Evolutionary conservation across 2,329 filamentous ascomycete genomes (phyloP).

Genomic region (Blastomyces emzantsi): DNA sequence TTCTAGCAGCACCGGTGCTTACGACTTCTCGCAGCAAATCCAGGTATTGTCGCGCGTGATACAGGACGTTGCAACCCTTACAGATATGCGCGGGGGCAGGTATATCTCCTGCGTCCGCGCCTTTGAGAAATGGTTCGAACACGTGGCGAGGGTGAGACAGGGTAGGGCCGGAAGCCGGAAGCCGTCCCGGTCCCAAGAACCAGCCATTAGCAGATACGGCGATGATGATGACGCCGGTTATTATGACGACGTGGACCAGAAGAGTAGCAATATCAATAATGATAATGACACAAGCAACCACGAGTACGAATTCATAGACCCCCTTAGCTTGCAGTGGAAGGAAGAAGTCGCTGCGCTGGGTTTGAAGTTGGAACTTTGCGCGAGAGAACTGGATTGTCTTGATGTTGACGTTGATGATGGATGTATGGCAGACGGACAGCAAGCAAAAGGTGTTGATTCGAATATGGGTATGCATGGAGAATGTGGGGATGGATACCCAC

Average conservation of each 20-base stretch:
- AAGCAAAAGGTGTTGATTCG: not conserved
- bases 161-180: constrained; percentile 13
- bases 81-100: constrained; percentile 20
- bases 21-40: constrained; percentile 30
- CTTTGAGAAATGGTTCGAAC: constrained; percentile 33
- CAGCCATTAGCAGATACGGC: not conserved
- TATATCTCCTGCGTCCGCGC: constrained; percentile 24
- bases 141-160: constrained; percentile 22
- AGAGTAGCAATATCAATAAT: not conserved
- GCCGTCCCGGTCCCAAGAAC: not conserved
- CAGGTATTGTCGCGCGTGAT: constrained; percentile 33
- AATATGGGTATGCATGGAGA: not conserved
- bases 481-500: not conserved
- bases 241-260: not conserved
- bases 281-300: not conserved
- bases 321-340: constrained; percentile 29
- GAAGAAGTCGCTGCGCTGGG: constrained; percentile 25
- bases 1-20: constrained; percentile 9
- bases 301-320: constrained; percentile 27
- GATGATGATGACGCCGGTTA: not conserved
- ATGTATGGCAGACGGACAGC: not conserved
- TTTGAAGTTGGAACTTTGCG: constrained; percentile 28
- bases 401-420: constrained; percentile 20
- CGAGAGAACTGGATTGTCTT: constrained; percentile 30
- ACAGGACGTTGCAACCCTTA: constrained; percentile 31